Percentiles rank a stretch among this genome's conserved stretches.
These are phyloP conservation scores for Boletellus emodensis DNA, from an alignment of 768 basidiomycete genomes.

Conservation along the genomic window DNA sequence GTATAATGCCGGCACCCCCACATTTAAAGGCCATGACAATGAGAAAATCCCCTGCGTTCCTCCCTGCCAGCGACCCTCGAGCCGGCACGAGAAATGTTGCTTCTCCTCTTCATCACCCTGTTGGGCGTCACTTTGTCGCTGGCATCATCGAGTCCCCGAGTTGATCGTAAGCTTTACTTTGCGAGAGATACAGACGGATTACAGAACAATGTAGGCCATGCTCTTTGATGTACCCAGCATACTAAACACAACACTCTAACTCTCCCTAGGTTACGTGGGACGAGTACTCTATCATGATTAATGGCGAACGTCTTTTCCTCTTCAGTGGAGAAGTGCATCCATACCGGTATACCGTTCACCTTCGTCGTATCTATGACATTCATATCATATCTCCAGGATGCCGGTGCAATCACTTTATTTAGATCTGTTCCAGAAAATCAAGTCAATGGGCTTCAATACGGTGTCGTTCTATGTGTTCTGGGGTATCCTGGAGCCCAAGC, in stretches of 20 bases:
- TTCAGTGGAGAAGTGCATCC: slow-evolving; percentile 63
- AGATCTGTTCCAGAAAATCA: slow-evolving; percentile 62
- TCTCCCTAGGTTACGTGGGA: slow-evolving; percentile 51
- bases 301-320: slow-evolving; percentile 54
- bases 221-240: background rate
- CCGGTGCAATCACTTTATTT: slow-evolving; percentile 36
- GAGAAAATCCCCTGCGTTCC: background rate
- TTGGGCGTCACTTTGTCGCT: slow-evolving; percentile 8
- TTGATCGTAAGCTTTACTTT: slow-evolving; percentile 14
- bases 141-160: slow-evolving; percentile 6
- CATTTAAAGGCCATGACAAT: background rate
- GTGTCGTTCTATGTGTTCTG: slow-evolving; percentile 60
- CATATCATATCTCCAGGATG: slow-evolving; percentile 10
- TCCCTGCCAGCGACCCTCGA: background rate
- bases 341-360: slow-evolving; percentile 35
- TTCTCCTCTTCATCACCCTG: slow-evolving; percentile 8
- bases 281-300: slow-evolving; percentile 52
- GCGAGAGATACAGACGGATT: slow-evolving; percentile 13
- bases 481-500: slow-evolving; percentile 42
- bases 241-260: no score
- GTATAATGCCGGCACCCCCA: background rate
- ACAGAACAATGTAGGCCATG: slow-evolving; percentile 13
- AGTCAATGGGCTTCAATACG: slow-evolving; percentile 35
- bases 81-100: slow-evolving; percentile 5
- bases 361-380: background rate